phyloP scores from a whole-genome alignment of 2,329 filamentous ascomycete species.

The Fusarium hostae region DNA sequence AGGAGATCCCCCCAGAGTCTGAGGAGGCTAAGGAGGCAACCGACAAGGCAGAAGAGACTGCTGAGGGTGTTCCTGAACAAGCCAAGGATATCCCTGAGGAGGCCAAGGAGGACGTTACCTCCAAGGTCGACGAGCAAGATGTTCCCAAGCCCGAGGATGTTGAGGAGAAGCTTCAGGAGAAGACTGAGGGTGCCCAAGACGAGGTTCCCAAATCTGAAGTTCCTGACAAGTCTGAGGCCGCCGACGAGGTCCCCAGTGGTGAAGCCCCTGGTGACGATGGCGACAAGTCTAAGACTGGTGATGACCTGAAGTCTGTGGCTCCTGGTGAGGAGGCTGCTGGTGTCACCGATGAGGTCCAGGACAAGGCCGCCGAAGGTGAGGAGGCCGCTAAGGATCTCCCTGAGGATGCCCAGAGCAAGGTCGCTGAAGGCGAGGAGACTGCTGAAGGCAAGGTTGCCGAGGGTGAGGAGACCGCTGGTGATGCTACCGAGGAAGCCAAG shows the following conservation, averaged over 20 bases:
- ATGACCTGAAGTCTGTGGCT: slow-evolving; percentile 57
- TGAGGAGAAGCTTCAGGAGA: slow-evolving; percentile 25
- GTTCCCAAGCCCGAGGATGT: slow-evolving; percentile 24
- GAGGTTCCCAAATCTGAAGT: slow-evolving; percentile 40
- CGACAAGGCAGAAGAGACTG: slow-evolving; percentile 30
- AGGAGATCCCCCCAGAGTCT: slow-evolving; percentile 30
- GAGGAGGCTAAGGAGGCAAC: slow-evolving; percentile 25
- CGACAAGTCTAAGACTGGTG: slow-evolving; percentile 34
- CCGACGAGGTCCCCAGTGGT: background rate
- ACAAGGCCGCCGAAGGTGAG: slow-evolving; percentile 32
- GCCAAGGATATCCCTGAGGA: slow-evolving; percentile 30
- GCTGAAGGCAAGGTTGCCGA: slow-evolving; percentile 11
- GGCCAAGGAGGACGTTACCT: slow-evolving; percentile 25
- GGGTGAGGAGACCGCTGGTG: background rate
- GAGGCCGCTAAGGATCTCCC: slow-evolving; percentile 20
- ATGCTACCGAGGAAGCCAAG: background rate
- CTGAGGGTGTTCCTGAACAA: slow-evolving; percentile 20
- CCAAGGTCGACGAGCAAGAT: slow-evolving; percentile 33
- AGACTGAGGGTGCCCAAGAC: slow-evolving; percentile 23
- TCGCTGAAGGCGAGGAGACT: slow-evolving; percentile 28
- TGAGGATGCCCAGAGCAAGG: slow-evolving; percentile 32
- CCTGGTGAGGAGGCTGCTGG: slow-evolving; percentile 44
- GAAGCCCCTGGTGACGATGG: slow-evolving; percentile 12
- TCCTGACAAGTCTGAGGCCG: slow-evolving; percentile 25
- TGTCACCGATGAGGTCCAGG: slow-evolving; percentile 39